Evolutionary conservation across 2,329 filamentous ascomycete species (phyloP).

Genomic region (Fusarium oxysporum): DNA sequence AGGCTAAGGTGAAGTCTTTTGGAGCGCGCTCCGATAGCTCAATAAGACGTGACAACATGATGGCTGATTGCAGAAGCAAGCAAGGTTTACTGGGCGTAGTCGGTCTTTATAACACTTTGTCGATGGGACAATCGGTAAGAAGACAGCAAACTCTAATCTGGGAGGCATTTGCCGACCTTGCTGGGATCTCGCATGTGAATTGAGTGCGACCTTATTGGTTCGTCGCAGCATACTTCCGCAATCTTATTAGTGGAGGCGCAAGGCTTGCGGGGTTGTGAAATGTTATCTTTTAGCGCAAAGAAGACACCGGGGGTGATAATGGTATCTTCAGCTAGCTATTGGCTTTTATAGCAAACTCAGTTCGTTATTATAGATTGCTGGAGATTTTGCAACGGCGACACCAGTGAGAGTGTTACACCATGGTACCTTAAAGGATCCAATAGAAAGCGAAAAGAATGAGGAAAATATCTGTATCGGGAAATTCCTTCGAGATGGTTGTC

Average conservation of each 20-base stretch:
- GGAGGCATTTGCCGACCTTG: background rate
- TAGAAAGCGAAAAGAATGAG: background rate
- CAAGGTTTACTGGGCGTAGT: rapidly evolving
- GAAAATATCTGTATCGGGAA: rapidly evolving
- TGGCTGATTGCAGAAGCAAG: rapidly evolving
- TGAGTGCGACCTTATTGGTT: background rate
- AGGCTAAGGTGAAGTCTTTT: background rate
- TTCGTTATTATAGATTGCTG: too few species aligned
- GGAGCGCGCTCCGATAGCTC: background rate
- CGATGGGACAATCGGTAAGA: rapidly evolving
- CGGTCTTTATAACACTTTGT: background rate
- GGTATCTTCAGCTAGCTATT: background rate
- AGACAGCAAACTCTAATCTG: background rate
- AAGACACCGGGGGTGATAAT: background rate
- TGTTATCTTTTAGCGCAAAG: background rate
- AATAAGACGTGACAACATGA: background rate
- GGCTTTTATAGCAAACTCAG: too few species aligned
- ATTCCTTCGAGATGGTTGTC: background rate
- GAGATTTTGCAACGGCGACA: too few species aligned
- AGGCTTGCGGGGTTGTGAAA: background rate
- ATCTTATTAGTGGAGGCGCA: background rate
- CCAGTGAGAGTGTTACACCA: too few species aligned
- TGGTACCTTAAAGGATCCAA: background rate
- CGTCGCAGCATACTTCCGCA: background rate
- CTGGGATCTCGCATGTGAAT: background rate